Conservation (phyloP, 1,284 basidiomycete genomes). For the Ganoderma resinaceum region DNA sequence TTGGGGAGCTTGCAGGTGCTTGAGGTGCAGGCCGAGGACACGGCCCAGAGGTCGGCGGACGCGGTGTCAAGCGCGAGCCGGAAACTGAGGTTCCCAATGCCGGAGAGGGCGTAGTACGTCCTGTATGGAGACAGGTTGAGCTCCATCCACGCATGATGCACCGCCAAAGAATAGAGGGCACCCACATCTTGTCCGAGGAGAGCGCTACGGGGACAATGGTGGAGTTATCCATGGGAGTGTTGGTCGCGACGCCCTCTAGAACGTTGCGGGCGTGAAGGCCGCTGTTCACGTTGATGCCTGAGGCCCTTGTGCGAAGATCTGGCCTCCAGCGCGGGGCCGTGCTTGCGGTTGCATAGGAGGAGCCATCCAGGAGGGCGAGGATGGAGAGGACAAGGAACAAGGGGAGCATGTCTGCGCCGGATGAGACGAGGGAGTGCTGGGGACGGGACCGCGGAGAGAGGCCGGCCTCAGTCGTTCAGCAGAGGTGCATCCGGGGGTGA, state of each 20-base stretch:
- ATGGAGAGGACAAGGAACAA: conserved; percentile 26
- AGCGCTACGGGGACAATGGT: conserved; percentile 38
- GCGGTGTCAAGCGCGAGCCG: conserved; percentile 78
- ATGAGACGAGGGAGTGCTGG: conserved; percentile 6
- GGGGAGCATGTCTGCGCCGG: conserved; percentile 30
- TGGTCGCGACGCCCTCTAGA: conserved; percentile 34
- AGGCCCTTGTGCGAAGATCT: conserved; percentile 22
- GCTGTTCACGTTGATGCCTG: neutral
- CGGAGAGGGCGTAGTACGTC: conserved; percentile 69
- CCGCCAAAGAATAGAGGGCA: conserved; percentile 2
- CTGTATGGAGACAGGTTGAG: conserved; percentile 43
- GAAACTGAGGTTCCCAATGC: conserved; percentile 66
- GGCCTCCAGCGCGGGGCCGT: conserved; percentile 29
- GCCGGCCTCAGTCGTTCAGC: conserved; percentile 12
- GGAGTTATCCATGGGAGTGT: conserved; percentile 34
- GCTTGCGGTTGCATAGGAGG: conserved; percentile 12
- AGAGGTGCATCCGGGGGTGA: conserved; percentile 20
- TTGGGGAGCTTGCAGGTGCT: conserved; percentile 62
- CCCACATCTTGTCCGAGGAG: conserved; percentile 43
- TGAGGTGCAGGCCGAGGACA: conserved; percentile 68
- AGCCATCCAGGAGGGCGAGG: conserved; percentile 32
- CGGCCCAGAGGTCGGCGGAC: conserved; percentile 78
- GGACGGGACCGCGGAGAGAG: neutral
- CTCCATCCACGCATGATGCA: neutral
- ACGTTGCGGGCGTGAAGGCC: conserved; percentile 28